Evolutionary conservation across 75 land plant species (phyloP), one percentile per base, ranked within the genome.

Genomic region (Larix kaempferi): DNA sequence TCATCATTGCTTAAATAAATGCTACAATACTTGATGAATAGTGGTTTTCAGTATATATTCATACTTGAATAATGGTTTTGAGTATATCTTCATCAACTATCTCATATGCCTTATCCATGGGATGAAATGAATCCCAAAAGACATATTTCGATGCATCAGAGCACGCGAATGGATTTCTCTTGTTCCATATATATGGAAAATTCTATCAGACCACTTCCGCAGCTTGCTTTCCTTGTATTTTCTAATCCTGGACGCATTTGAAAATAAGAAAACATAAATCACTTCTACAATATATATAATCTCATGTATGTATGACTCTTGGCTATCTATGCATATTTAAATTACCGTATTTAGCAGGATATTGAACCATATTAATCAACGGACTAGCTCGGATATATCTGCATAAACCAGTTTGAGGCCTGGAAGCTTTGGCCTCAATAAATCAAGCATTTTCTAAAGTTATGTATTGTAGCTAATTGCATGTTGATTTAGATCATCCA

Each of bases 81-180:
- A 44, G 49, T 49, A 10, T 1, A 10, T 11, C 12, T 49, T 10
- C 54, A 49, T 11, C 54, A 10, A 49, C 10, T 49, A 60, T 60
- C 23, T 21, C 62, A 60, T 60, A 60, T 6, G 62, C 62, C 8
- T 5, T 57, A 41, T 89, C 87, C 2, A 90, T 82, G 1, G 91
- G 95, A 72, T 93, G 93, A 54, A 82, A 88, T 35, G 88, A 81
- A 67, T 93, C 94, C 96, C 96, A 93, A 57, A 91, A 93, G 23
- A 93, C 78, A 71, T 91, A 86, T 41, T 77, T 88, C 1, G 86
- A 59, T 2, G 63, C 80, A 76, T 91, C 77, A 27, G 71, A 0
- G 71, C 94, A 91, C 15, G 87, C 78, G 3, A 41, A 15, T n/a
- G 86, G 75, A 15, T 67, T 74, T 22, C 56, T 62, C 11, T 5